Conservation (phyloP, 1,284 basidiomycete species). For the Sphaerobolus stellatus region DNA sequence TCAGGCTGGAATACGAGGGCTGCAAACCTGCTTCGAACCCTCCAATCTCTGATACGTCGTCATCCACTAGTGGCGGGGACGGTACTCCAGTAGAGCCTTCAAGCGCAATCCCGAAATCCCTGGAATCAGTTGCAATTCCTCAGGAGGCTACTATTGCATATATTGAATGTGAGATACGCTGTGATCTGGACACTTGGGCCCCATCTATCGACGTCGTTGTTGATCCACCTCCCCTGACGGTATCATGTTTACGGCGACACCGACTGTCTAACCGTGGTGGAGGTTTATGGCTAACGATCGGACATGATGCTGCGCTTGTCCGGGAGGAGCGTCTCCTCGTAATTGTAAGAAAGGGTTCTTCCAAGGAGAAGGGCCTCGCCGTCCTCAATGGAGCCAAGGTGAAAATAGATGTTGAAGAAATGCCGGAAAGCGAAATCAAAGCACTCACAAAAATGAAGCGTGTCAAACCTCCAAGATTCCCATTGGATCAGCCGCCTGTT, state of each 20-base stretch:
- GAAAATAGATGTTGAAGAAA: slow-evolving; percentile 87
- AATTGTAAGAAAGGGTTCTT: slow-evolving; percentile 73
- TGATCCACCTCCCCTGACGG: slow-evolving; percentile 88
- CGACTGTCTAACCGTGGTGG: slow-evolving; percentile 85
- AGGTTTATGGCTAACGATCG: slow-evolving; percentile 94
- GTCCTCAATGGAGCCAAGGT: slow-evolving; percentile 90
- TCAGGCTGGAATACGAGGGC: slow-evolving; percentile 84
- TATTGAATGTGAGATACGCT: slow-evolving; percentile 93
- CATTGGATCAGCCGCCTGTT: slow-evolving; percentile 89
- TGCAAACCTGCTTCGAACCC: slow-evolving; percentile 35
- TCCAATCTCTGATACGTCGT: background rate
- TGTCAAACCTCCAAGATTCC: slow-evolving; percentile 81
- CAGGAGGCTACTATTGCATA: slow-evolving; percentile 38
- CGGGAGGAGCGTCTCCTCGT: slow-evolving; percentile 74
- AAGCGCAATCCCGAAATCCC: background rate
- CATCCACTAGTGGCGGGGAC: background rate
- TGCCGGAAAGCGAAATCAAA: slow-evolving; percentile 88
- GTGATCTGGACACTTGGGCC: slow-evolving; percentile 93
- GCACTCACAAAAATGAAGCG: slow-evolving; percentile 82
- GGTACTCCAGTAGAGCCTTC: background rate
- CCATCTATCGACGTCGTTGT: slow-evolving; percentile 86
- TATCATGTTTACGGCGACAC: slow-evolving; percentile 86
- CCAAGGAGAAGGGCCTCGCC: slow-evolving; percentile 75
- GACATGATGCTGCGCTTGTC: slow-evolving; percentile 78
- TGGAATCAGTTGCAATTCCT: background rate